These are phyloP conservation scores for Ascochyta viciae-villosae DNA, from an alignment of 2,329 filamentous ascomycete genomes.

Conservation along the genomic window DNA sequence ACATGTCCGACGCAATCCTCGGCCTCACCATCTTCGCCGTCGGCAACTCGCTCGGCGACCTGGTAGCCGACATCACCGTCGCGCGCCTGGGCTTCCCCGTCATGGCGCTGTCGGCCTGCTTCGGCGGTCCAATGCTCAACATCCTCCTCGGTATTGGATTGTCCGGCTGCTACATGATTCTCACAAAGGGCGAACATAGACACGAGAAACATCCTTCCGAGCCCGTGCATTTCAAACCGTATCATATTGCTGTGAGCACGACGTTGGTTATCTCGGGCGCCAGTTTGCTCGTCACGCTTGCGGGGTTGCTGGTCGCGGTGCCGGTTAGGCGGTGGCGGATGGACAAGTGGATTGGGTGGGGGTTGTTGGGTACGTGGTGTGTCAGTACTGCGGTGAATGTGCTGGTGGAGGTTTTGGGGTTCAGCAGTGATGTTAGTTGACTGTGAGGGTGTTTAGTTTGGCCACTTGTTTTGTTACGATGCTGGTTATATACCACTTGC, in stretches of 20 bases:
- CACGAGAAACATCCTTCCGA: constrained; percentile 72
- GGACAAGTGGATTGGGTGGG: constrained; percentile 69
- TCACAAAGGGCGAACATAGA: constrained; percentile 70
- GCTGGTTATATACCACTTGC: too few relatives aligned
- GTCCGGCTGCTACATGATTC: constrained; percentile 85
- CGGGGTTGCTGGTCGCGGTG: constrained; percentile 79
- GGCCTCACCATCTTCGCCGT: constrained; percentile 96
- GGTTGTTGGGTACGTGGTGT: constrained; percentile 79
- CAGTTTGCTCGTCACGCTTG: constrained; percentile 81
- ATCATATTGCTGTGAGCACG: constrained; percentile 82
- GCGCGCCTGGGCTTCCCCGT: constrained; percentile 93
- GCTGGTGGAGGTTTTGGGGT: constrained; percentile 70
- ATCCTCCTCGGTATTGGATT: constrained; percentile 95
- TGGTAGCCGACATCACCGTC: constrained; percentile 94
- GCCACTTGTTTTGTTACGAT: too few relatives aligned
- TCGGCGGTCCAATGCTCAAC: constrained; percentile 98
- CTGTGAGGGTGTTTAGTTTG: neutral
- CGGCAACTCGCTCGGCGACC: constrained; percentile 91
- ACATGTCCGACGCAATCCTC: constrained; percentile 93
- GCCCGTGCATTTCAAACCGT: constrained; percentile 73
- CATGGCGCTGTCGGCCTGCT: constrained; percentile 94
- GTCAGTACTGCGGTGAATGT: constrained; percentile 84
- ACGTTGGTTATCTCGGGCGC: constrained; percentile 85
- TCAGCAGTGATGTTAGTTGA: constrained; percentile 40
- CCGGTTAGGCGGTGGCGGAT: constrained; percentile 59